Evolutionary conservation across 345 rosid genomes (phyloP), one percentile per base, ranked within the genome.

Genomic region (Citrus hindsii): DNA sequence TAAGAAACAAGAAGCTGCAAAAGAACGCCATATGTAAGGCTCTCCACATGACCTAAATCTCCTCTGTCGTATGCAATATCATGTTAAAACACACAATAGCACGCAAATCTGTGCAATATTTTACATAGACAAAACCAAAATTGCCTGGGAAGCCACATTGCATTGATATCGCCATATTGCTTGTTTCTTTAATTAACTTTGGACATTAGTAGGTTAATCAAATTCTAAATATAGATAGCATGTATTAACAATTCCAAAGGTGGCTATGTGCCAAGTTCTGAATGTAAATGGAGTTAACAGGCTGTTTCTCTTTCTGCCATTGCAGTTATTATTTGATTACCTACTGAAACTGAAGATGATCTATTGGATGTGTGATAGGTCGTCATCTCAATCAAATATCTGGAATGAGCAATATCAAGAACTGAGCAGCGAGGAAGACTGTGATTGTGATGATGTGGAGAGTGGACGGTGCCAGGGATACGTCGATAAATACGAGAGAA

Each of bases 1-100:
- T 32, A 79, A 69, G 74, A 81, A 76, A 77, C 74, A 80, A 58
- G 53, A 59, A 67, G 40, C 76, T 78, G 66, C 83, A 12, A 86
- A 76, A 68, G 85, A 84, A 58, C 74, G 58, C 9, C 76, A 80
- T 74, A 75, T 62, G 98, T 95, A 86, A 84, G 90, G 64, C 67
- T 76, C n/a, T 61, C 28, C 63, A 5, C 51, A 22, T 74, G 51
- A 16, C 62, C 25, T 61, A 21, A 42, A 63, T 18, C 16, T 67
- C 16, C 24, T 67, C 53, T 42, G 71, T 75, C n/a, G 37, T 74
- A 9, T 81, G 69, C 62, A 33, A 40, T 61, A 24, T 7, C 28
- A 12, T 28, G 7, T 73, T 7, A 3, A 7, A 48, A 24, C 32
- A 37, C 1, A 42, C 37, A 19, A 37, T 7, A 42, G 8, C 59